Base-by-base conservation (phyloP, 768 basidiomycete genomes). In the Lentinula raphanica region DNA sequence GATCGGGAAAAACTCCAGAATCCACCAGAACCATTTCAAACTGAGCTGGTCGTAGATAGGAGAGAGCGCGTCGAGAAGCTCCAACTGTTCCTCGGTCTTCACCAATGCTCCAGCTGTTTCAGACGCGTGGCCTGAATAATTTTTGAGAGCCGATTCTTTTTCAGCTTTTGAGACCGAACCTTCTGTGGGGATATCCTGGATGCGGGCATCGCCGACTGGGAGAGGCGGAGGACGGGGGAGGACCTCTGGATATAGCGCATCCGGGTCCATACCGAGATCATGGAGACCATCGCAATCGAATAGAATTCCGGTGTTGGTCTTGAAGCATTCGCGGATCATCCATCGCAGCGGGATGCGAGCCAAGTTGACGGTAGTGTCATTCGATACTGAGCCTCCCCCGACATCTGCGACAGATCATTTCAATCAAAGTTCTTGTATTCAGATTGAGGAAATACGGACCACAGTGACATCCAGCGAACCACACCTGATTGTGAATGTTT, bases 381-480 rank as follows among this genome's bases (percentile, higher is more conserved):
- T 86, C 31, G 63, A 60, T 12, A 85, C 84, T 2, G 83, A 82
- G 3, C 88, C 88, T 19, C 90, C 90, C 1, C 91, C 90, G 19
- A 92, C 79, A 62, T 91, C 88, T 89, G 60, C 27, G 15, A 35
- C 5, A 51, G 42, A 13, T 29, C 42, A n/a, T 38, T 46, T 35
- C 23, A 49, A 45, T 13, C 38, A 27, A 46, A 31, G 58, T 35
- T 8, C 49, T n/a, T 5, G 17, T 6, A 40, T n/a, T n/a, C n/a
- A n/a, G n/a, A 17, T 15, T 31, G 19, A 15, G 31, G 38, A 8
- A 23, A 2, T 25, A 70, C 78, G 28, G 62, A 88, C 89, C 88
- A 46, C 81, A 81, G 62, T 91, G 89, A 63, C 79, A 82, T 0
- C 90, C 90, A 3, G 88, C 69, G 63, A 92, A 92, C 90, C 90